Base-by-base conservation (phyloP, 148 eudicot species). In the Dianthus caryophyllus region DNA sequence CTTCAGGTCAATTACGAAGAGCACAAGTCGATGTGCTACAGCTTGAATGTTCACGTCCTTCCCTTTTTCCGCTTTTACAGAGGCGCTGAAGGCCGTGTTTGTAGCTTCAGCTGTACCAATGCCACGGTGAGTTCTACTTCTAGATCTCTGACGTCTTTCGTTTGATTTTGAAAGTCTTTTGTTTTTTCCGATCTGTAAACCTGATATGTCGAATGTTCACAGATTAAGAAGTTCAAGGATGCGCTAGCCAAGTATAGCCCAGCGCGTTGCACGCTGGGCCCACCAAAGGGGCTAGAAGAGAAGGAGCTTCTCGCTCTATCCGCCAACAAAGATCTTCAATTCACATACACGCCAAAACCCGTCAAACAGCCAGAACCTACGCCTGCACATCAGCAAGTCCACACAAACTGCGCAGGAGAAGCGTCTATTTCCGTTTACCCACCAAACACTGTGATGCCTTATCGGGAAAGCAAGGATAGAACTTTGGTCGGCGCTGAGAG, bases 31-130 rank as follows among this genome's bases (percentile, higher is more conserved):
- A 89, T 89, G 96, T 85, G 96, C 55, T 85, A 89, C 57, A 71
- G 88, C 59, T 89, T 89, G 48, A 78, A 75, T 20, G 93, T 89
- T n/a, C 96, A 89, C 70, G 96, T 89, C 65, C 93, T 89, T 24
- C 96, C 96, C 29, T 89, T 89, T 81, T 89, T 89, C 60, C 86
- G 93, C 33, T 89, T 89, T 72, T 89, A 89, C 69, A 83, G 93
- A 82, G 96, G 96, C 5, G 83, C 88, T 70, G 85, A 84, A 53
- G 96, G 96, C 33, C 85, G 87, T 13, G 72, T 89, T 58, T 85
- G 88, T 79, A 89, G 93, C 88, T 89, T 89, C 61, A 89, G 96
- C 66, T 89, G 96, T 65, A 89, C 96, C 27, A 89, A 89, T 72
- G 96, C 93, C 69, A 89, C 96, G 71, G 96, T 89, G 66, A 74